Conservation (phyloP, 257 asterid species). For the Lavandula angustifolia region DNA sequence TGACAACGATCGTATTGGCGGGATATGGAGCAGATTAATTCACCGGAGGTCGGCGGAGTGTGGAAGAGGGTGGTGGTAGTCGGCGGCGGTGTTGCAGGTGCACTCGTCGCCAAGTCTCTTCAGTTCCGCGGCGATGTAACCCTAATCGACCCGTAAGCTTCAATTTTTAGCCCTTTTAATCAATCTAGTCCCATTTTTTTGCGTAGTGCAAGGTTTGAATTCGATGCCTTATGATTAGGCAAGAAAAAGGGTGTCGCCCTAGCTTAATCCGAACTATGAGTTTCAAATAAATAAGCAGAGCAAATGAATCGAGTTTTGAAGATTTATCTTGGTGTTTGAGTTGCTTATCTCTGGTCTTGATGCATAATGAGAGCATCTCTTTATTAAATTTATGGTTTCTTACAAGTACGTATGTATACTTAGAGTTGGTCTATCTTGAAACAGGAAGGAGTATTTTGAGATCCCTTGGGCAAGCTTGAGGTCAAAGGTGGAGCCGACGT, state of each 20-base stretch:
- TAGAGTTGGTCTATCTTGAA: constrained; percentile 1
- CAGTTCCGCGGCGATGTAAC: constrained; percentile 80
- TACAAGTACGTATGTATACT: not conserved
- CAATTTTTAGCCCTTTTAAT: not conserved
- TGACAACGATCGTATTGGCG: constrained; percentile 21
- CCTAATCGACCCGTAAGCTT: constrained; percentile 73
- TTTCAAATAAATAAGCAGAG: not conserved
- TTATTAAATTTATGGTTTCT: constrained; percentile 6
- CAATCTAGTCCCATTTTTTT: not conserved
- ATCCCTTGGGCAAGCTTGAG: constrained; percentile 90
- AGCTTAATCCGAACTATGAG: not conserved
- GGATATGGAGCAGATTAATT: constrained; percentile 45
- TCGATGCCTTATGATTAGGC: not conserved
- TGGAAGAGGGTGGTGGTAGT: constrained; percentile 86
- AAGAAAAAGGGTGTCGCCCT: no score
- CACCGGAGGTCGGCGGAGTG: constrained; percentile 54
- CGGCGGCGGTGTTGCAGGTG: constrained; percentile 91
- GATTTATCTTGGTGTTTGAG: not conserved
- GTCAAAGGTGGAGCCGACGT: constrained; percentile 73
- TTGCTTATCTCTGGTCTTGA: not conserved
- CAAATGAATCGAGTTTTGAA: not conserved
- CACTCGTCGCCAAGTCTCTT: constrained; percentile 76
- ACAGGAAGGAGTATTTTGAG: constrained; percentile 88
- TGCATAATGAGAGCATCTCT: not conserved
- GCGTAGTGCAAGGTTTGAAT: not conserved